phyloP scores from a whole-genome alignment of 257 asterid species.

The Hygrophila difformis region DNA sequence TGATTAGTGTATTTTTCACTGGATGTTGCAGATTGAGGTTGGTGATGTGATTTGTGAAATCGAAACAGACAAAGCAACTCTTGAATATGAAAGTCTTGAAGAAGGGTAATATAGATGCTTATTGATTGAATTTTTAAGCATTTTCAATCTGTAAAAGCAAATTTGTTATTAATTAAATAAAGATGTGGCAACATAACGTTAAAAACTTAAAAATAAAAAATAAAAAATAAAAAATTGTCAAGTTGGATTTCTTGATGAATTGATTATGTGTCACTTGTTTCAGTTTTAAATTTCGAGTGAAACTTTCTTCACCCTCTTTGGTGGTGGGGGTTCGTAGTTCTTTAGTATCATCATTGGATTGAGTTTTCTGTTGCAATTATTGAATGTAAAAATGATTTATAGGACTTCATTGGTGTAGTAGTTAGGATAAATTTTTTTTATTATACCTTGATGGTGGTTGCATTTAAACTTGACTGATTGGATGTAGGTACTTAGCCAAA shows the following conservation, averaged over 20 bases:
- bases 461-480: conserved; percentile 17
- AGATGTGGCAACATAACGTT: too few species aligned
- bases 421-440: conserved; percentile 8
- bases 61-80: conserved; percentile 97
- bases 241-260: too few species aligned
- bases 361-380: not conserved
- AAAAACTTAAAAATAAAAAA: too few species aligned
- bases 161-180: too few species aligned
- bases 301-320: not conserved
- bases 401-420: not conserved
- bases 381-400: not conserved
- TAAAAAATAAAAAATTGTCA: too few species aligned
- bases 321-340: not conserved
- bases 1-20: conserved; percentile 13
- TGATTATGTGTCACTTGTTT: too few species aligned
- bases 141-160: conserved; percentile 2
- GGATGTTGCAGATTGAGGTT: conserved; percentile 72
- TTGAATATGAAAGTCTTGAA: conserved; percentile 95
- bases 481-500: conserved; percentile 81
- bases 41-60: conserved; percentile 96
- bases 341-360: not conserved
- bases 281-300: too few species aligned
- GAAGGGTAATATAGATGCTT: conserved; percentile 67
- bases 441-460: conserved; percentile 7
- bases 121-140: conserved; percentile 16